These are phyloP conservation scores for Arachis stenosperma DNA, from an alignment of 306 rosid genomes.

Conservation along the genomic window DNA sequence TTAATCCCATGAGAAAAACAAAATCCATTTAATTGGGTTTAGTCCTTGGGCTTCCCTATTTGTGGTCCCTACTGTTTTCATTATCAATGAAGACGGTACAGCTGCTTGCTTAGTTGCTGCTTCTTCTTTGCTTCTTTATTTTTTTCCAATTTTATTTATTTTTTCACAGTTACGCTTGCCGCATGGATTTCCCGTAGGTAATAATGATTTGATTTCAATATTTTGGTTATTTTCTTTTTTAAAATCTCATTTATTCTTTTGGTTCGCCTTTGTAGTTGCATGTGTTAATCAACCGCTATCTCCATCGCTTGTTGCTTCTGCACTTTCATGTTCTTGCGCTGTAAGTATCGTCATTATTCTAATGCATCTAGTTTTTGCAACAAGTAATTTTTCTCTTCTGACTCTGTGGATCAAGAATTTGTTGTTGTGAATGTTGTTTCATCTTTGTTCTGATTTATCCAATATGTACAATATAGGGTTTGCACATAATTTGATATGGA, in stretches of 20 bases:
- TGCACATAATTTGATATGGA: not conserved
- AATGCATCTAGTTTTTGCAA: not conserved
- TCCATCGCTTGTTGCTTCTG: not conserved
- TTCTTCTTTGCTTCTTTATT: no score
- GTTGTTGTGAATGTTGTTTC: not conserved
- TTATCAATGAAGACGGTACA: no score
- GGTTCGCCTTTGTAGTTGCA: not conserved
- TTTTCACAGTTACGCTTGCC: no score
- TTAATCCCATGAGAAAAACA: no score
- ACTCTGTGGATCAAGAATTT: no score
- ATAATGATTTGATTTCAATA: not conserved
- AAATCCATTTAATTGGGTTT: no score
- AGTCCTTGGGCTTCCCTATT: no score
- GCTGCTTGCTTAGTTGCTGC: no score
- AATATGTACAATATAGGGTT: not conserved
- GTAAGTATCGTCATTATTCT: not conserved
- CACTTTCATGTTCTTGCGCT: not conserved
- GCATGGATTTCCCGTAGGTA: not conserved
- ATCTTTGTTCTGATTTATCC: slow-evolving; percentile 1
- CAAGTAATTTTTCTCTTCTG: no score
- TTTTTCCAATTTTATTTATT: no score
- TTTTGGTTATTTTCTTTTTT: not conserved
- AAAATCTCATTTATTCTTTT: not conserved
- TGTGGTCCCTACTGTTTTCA: no score
- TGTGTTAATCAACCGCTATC: not conserved